These are phyloP conservation scores for Sphagnurus paluster DNA, from an alignment of 1,284 basidiomycete species.

Conservation along the genomic window DNA sequence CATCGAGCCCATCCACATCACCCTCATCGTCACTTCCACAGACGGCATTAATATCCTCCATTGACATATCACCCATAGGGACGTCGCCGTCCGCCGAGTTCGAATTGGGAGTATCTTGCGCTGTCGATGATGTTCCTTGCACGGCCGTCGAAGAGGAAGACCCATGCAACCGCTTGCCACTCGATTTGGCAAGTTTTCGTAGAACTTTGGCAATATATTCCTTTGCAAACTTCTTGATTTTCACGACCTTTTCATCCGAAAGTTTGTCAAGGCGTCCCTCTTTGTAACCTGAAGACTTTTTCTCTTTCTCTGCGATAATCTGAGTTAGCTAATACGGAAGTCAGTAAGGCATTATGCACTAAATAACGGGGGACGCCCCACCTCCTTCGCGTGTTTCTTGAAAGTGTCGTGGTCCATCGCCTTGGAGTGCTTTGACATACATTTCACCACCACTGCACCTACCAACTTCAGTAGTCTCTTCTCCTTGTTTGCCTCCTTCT, in stretches of 20 bases:
- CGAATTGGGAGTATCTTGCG: constrained; percentile 39
- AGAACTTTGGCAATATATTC: constrained; percentile 79
- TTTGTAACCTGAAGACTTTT: constrained; percentile 79
- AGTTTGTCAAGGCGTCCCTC: constrained; percentile 72
- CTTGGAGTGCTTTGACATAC: constrained; percentile 87
- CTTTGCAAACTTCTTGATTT: constrained; percentile 94
- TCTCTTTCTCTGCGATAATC: constrained; percentile 89
- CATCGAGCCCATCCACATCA: constrained; percentile 6
- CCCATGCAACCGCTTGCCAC: constrained; percentile 24
- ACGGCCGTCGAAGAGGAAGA: constrained; percentile 31
- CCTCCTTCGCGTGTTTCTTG: constrained; percentile 96
- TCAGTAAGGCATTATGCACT: neutral
- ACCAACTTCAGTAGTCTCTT: constrained; percentile 84
- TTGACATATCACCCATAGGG: constrained; percentile 21
- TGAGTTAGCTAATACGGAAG: constrained; percentile 43
- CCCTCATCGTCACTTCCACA: constrained; percentile 19
- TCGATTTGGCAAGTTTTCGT: constrained; percentile 59
- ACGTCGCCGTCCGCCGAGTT: constrained; percentile 33
- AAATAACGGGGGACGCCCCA: constrained; percentile 39
- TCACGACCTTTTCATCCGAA: constrained; percentile 82
- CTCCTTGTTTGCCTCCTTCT: constrained; percentile 74
- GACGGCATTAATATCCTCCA: constrained; percentile 21
- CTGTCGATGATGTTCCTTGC: constrained; percentile 2
- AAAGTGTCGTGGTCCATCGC: constrained; percentile 84
- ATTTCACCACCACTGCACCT: constrained; percentile 86